Percentiles rank a stretch among this genome's conserved stretches.
These are phyloP conservation scores for Phylloporus sp. DNA, from an alignment of 768 basidiomycete species.

Conservation along the genomic window DNA sequence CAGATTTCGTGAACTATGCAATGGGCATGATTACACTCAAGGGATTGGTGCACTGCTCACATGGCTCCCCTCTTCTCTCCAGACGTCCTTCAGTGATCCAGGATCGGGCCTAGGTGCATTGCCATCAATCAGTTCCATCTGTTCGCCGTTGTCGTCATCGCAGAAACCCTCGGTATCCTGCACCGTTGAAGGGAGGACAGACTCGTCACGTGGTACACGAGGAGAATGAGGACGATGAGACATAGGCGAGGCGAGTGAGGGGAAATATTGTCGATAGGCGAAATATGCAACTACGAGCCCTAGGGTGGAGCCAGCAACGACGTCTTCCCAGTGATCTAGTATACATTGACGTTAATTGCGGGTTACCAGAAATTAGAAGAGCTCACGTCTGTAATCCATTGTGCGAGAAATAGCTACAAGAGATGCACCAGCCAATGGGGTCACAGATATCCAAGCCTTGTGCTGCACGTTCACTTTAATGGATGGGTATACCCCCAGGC, in stretches of 20 bases:
- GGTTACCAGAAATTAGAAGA: slow-evolving; percentile 1
- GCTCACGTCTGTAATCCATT: slow-evolving; percentile 82
- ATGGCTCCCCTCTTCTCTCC: slow-evolving; percentile 31
- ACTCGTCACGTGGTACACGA: slow-evolving; percentile 47
- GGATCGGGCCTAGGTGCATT: slow-evolving; percentile 10
- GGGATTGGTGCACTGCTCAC: slow-evolving; percentile 18
- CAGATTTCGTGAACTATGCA: not conserved
- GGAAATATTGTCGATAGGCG: slow-evolving; percentile 81
- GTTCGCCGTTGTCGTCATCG: slow-evolving; percentile 20
- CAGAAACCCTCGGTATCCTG: slow-evolving; percentile 11
- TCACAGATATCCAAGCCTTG: slow-evolving; percentile 81
- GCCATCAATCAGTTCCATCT: slow-evolving; percentile 25
- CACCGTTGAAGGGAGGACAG: slow-evolving; percentile 39
- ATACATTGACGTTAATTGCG: slow-evolving; percentile 2
- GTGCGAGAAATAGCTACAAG: slow-evolving; percentile 82
- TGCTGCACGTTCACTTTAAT: slow-evolving; percentile 33
- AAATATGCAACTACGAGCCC: slow-evolving; percentile 73
- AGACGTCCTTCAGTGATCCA: slow-evolving; percentile 11
- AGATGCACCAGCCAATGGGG: slow-evolving; percentile 74
- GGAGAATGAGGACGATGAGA: slow-evolving; percentile 73
- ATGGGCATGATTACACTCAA: slow-evolving; percentile 1
- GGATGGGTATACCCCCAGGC: not conserved
- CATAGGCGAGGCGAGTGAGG: slow-evolving; percentile 55
- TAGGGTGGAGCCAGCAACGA: slow-evolving; percentile 72
- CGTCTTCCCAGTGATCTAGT: slow-evolving; percentile 90